Percentiles rank a stretch among this genome's conserved stretches.
Evolutionary conservation across 805 yeast species (phyloP).

Genomic region (Saccharomycopsis microspora): DNA sequence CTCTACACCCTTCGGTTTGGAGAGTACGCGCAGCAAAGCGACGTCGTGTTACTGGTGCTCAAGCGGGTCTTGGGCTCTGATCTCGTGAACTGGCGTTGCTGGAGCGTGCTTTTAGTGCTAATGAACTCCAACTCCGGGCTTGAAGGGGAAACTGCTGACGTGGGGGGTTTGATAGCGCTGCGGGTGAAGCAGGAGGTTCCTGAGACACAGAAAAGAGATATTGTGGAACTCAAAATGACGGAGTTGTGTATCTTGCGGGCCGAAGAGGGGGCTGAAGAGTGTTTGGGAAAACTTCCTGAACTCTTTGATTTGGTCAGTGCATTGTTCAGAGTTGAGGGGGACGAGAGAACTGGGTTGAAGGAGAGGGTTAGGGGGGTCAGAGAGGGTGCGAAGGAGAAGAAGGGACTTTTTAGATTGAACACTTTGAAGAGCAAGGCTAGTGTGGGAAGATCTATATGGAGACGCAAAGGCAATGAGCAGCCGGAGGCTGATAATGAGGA

Average conservation of each 20-base stretch:
- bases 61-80: slow-evolving; percentile 7
- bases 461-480: not conserved
- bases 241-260: slow-evolving; percentile 61
- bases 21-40: slow-evolving; percentile 4
- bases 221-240: slow-evolving; percentile 62
- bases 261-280: slow-evolving; percentile 42
- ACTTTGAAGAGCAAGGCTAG: slow-evolving; percentile 2
- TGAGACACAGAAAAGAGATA: slow-evolving; percentile 16
- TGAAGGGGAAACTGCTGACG: not conserved
- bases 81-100: slow-evolving; percentile 10
- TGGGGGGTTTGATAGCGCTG: not conserved
- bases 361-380: no score
- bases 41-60: slow-evolving; percentile 3
- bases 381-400: no score
- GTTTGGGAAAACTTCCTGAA: slow-evolving; percentile 55
- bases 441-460: slow-evolving; percentile 16
- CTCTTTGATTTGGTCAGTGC: slow-evolving; percentile 47
- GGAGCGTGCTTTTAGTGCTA: slow-evolving; percentile 15
- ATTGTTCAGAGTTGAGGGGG: slow-evolving; percentile 25
- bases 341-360: no score
- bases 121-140: slow-evolving; percentile 11
- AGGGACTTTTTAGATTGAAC: not conserved
- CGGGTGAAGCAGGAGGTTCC: not conserved
- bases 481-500: no score
- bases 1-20: slow-evolving; percentile 6